Base-by-base conservation (phyloP, 805 yeast genomes). In the Candida jianshihensis region DNA sequence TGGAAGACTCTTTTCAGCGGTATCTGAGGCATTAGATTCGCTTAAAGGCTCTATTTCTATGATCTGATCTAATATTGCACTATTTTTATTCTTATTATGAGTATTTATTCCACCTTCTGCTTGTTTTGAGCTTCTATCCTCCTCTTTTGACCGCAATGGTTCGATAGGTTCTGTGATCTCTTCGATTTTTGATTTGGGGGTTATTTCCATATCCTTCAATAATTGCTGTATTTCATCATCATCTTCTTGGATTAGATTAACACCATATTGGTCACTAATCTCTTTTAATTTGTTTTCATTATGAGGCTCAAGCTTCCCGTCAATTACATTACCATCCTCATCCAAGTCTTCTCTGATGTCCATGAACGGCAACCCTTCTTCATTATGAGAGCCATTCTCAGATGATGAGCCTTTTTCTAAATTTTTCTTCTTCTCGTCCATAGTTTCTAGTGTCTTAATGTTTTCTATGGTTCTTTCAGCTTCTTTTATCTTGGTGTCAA, bases 321-420 rank as follows among this genome's bases (percentile, higher is more conserved):
- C 56, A 1, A 82, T 53, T 2, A 88, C 68, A 41, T 83, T 76
- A 0, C 78, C 96, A n/a, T 83, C 78, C 1, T 85, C 96, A 56
- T 88, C 96, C 26, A 89, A 57, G 36, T 78, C 83, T 52, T 88
- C 97, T 36, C 78, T 68, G 17, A 89, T 89, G 39, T 88, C 96
- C 77, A 87, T 75, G 18, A 84, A 63, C 1, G 86, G 88, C 2
- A 78, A 48, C 1, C 68, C 75, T 13, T 71, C 78, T 4, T 63
- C 74, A 17, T 62, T 61, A 42, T 42, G 25, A 27, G 24, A 19
- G 14, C 21, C 22, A 16, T 19, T 26, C 33, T 31, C 35, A n/a
- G n/a, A n/a, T 40, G 29, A 17, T 25, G 19, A 8, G 12, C 26
- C 18, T 22, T 31, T 4, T 14, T 19, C 31, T 14, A 20, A 26